Conservation (phyloP, 768 basidiomycete genomes). For the Tephrocybe rancida region DNA sequence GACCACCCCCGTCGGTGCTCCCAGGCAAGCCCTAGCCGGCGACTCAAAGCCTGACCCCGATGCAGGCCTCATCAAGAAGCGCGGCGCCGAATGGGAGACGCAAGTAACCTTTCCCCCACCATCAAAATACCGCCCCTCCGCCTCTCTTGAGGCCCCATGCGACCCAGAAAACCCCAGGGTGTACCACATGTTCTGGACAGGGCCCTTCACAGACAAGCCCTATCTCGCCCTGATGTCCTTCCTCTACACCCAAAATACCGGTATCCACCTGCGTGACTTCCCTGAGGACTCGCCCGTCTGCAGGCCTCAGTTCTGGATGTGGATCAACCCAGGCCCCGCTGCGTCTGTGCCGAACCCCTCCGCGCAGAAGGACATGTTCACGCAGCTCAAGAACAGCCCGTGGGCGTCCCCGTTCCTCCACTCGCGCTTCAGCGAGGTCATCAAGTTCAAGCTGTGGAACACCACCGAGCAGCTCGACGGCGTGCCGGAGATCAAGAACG, state of each 20-base stretch:
- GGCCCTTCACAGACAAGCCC: constrained; percentile 95
- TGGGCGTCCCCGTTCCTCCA: constrained; percentile 95
- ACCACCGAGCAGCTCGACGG: constrained; percentile 94
- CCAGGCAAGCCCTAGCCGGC: constrained; percentile 24
- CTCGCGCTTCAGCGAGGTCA: constrained; percentile 82
- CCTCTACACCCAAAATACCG: constrained; percentile 91
- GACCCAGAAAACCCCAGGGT: constrained; percentile 77
- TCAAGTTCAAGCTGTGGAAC: constrained; percentile 95
- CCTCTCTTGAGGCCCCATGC: constrained; percentile 53
- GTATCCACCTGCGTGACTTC: constrained; percentile 59
- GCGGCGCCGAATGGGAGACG: constrained; percentile 59
- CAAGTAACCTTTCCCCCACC: constrained; percentile 50
- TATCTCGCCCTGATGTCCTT: constrained; percentile 92
- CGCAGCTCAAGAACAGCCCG: constrained; percentile 73
- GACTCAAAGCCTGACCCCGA: constrained; percentile 44
- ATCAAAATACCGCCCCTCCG: constrained; percentile 44
- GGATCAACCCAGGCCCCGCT: constrained; percentile 95
- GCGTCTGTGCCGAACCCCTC: constrained; percentile 79
- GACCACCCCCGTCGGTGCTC: constrained; percentile 23
- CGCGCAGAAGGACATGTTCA: constrained; percentile 82
- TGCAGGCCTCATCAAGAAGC: constrained; percentile 59
- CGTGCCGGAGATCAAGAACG: constrained; percentile 81
- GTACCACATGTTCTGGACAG: constrained; percentile 98
- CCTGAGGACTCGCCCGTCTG: constrained; percentile 55
- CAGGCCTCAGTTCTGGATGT: constrained; percentile 91